Evolutionary conservation across 768 basidiomycete genomes (phyloP).

Genomic region (Naganishia antarctica): DNA sequence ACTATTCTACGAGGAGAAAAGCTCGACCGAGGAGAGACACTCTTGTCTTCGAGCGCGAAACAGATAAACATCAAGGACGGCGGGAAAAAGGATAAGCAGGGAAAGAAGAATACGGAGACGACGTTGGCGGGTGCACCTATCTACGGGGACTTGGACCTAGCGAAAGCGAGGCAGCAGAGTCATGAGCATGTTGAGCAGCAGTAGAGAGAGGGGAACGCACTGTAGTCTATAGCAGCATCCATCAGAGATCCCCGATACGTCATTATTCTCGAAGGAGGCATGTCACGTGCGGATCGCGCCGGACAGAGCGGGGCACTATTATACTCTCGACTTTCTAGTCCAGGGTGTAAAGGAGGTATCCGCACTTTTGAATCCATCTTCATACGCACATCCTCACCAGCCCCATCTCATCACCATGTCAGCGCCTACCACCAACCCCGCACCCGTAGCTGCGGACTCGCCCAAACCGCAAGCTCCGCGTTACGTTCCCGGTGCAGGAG

Average conservation of each 20-base stretch:
- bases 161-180: constrained; percentile 10
- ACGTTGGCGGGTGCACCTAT: constrained; percentile 15
- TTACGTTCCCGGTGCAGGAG: constrained; percentile 17
- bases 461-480: constrained; percentile 2
- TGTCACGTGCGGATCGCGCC: not conserved
- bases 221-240: not conserved
- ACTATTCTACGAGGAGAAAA: constrained; percentile 78
- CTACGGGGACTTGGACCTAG: constrained; percentile 13
- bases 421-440: constrained; percentile 1
- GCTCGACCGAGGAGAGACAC: constrained; percentile 30
- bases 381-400: not conserved
- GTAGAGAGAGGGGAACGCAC: not conserved
- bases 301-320: not conserved
- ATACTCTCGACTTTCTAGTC: not conserved
- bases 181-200: constrained; percentile 12
- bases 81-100: constrained; percentile 15
- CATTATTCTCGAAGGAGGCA: not conserved
- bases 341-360: no score
- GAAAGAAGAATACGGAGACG: constrained; percentile 15
- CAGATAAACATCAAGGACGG: not conserved
- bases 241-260: not conserved
- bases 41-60: not conserved
- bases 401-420: constrained; percentile 3
- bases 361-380: not conserved
- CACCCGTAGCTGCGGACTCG: not conserved